Percentiles rank a stretch among this genome's conserved stretches.
Conservation (phyloP, 139 green algal species). For the Micractinium sp. region DNA sequence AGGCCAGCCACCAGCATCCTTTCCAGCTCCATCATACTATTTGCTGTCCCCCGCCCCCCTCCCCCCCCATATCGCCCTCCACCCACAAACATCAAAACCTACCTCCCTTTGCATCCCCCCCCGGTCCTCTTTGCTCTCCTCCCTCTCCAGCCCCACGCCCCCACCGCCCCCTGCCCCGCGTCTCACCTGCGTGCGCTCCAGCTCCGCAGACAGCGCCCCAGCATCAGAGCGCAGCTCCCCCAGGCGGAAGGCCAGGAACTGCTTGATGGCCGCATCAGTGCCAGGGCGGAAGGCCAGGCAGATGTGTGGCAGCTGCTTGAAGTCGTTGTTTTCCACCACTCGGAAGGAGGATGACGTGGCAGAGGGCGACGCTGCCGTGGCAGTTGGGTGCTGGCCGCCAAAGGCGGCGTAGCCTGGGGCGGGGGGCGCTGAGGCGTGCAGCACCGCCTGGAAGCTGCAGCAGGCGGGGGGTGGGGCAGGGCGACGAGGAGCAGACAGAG, state of each 20-base stretch:
- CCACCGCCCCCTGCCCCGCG: no score
- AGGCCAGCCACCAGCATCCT: no score
- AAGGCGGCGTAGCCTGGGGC: background rate
- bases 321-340: conserved; percentile 94
- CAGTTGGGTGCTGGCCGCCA: background rate
- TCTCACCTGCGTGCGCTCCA: conserved; percentile 54
- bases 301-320: conserved; percentile 94
- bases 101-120: background rate
- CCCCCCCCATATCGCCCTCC: no score
- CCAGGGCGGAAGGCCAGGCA: conserved; percentile 83
- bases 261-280: conserved; percentile 83
- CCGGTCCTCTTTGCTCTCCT: background rate
- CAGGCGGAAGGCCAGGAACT: conserved; percentile 86
- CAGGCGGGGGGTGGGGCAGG: background rate
- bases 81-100: no score
- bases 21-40: background rate
- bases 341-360: conserved; percentile 53
- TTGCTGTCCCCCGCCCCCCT: background rate
- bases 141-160: background rate
- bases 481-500: no score
- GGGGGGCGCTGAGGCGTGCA: background rate
- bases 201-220: conserved; percentile 46
- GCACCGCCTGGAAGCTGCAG: conserved; percentile 32
- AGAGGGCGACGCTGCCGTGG: background rate
- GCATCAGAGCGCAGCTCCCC: conserved; percentile 72